These are phyloP conservation scores for Salvia splendens DNA, from an alignment of 257 asterid genomes.

Conservation along the genomic window DNA sequence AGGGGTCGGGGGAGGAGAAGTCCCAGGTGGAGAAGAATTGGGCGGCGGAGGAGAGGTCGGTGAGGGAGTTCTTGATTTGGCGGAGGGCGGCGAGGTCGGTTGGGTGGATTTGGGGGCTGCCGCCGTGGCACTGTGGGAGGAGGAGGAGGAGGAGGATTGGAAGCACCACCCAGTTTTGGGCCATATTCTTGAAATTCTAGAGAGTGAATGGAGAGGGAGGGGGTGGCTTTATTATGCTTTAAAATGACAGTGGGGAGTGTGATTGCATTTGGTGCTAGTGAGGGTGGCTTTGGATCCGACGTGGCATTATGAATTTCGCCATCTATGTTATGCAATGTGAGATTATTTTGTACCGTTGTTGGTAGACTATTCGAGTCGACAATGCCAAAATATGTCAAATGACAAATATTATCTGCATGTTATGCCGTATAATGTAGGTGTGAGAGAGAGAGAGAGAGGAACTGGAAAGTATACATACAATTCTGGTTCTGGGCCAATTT, in stretches of 20 bases:
- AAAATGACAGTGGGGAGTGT: constrained; percentile 5
- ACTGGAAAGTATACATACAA: not conserved
- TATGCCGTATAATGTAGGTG: not conserved
- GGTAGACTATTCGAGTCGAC: not conserved
- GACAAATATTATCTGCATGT: not conserved
- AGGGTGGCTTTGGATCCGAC: constrained; percentile 10
- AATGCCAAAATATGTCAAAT: not conserved
- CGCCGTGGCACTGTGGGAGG: not conserved
- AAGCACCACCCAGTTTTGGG: constrained; percentile 22
- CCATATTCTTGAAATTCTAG: constrained; percentile 28
- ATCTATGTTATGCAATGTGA: too few relatives aligned
- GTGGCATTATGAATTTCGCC: not conserved
- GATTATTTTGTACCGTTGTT: not conserved
- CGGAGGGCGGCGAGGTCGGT: constrained; percentile 63
- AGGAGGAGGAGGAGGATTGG: constrained; percentile 27
- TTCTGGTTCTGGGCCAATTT: not conserved
- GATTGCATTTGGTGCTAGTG: constrained; percentile 1
- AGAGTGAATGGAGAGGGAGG: constrained; percentile 6
- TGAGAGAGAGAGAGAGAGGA: not conserved
- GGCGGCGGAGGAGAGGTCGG: constrained; percentile 49
- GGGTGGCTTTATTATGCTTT: not conserved
- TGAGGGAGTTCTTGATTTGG: constrained; percentile 54
- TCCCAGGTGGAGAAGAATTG: constrained; percentile 68
- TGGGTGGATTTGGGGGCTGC: constrained; percentile 11
- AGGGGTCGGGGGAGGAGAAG: constrained; percentile 63